Evolutionary conservation across 108 stramenopile genomes (phyloP).

Genomic region (Conticribra weissflogii): DNA sequence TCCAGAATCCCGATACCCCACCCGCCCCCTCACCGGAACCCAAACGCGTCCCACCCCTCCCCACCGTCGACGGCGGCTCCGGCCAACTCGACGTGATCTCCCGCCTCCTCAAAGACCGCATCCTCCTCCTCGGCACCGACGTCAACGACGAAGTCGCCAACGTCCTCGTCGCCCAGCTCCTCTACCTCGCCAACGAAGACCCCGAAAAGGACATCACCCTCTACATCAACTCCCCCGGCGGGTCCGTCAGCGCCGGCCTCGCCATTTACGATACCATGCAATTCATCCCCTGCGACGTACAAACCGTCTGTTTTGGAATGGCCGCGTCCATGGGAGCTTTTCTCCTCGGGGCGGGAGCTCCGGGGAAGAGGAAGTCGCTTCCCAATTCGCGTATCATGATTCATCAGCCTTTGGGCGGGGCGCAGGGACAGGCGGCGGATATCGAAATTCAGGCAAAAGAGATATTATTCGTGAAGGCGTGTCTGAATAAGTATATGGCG

Average conservation of each 20-base stretch:
- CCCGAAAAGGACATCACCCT: constrained; percentile 93
- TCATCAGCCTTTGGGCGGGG: constrained; percentile 97
- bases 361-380: constrained; percentile 86
- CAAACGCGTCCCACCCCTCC: constrained; percentile 54
- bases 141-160: constrained; percentile 97
- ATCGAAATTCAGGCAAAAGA: constrained; percentile 99
- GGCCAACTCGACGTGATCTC: constrained; percentile 92
- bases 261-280: constrained; percentile 98
- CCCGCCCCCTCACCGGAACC: too few species aligned
- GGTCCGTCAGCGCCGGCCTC: constrained; percentile 89
- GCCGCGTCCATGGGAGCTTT: constrained; percentile 97
- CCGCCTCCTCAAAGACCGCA: constrained; percentile 93
- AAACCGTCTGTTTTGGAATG: constrained; percentile 97
- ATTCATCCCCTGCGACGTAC: constrained; percentile 95
- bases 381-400: constrained; percentile 98
- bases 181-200: constrained; percentile 95
- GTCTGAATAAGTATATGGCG: constrained; percentile 91
- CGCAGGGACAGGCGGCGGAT: constrained; percentile 94
- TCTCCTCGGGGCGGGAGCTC: constrained; percentile 90
- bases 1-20: too few species aligned
- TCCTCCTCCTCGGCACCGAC: constrained; percentile 86
- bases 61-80: constrained; percentile 70
- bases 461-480: constrained; percentile 90
- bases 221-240: constrained; percentile 96
- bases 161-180: constrained; percentile 89